A percentile compares a stretch with the other conserved stretches of the same genome.
Conservation (phyloP, 1,139 yeast species). For the Yamadazyma buinensis region DNA sequence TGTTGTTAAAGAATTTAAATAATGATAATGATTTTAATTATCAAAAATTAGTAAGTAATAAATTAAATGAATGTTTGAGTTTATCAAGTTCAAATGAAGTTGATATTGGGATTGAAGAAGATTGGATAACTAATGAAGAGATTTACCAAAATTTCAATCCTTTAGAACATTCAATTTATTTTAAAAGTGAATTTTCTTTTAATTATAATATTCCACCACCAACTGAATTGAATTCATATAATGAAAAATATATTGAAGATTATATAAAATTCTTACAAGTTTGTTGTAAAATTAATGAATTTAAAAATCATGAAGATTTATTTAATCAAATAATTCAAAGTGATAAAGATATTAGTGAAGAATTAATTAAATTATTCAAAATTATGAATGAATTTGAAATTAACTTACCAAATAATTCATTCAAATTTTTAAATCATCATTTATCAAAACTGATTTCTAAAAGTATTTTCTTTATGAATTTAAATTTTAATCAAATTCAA, state of each 20-base stretch:
- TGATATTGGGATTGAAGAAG: constrained; percentile 6
- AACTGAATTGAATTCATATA: background rate
- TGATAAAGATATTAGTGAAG: constrained; percentile 6
- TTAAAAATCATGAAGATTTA: background rate
- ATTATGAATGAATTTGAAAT: constrained; percentile 16
- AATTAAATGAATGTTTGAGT: constrained; percentile 8
- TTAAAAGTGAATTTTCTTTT: constrained; percentile 7
- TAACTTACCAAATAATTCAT: constrained; percentile 15
- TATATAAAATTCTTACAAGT: constrained; percentile 8
- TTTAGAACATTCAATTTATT: constrained; percentile 10
- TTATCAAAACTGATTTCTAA: constrained; percentile 30
- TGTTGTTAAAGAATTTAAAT: constrained; percentile 23
- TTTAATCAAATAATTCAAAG: constrained; percentile 6
- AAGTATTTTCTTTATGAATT: constrained; percentile 19
- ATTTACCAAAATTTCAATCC: constrained; percentile 12
- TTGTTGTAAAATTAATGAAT: constrained; percentile 1
- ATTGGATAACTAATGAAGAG: constrained; percentile 10
- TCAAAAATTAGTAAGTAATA: constrained; percentile 21
- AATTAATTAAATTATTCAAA: constrained; percentile 20
- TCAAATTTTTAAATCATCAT: constrained; percentile 20
- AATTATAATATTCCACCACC: background rate
- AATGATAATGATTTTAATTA: constrained; percentile 27
- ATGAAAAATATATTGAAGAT: constrained; percentile 11
- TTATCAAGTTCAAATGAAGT: constrained; percentile 1
- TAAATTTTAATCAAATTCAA: constrained; percentile 9